Conservation (phyloP, 306 rosid genomes). For the Luffa aegyptiaca region DNA sequence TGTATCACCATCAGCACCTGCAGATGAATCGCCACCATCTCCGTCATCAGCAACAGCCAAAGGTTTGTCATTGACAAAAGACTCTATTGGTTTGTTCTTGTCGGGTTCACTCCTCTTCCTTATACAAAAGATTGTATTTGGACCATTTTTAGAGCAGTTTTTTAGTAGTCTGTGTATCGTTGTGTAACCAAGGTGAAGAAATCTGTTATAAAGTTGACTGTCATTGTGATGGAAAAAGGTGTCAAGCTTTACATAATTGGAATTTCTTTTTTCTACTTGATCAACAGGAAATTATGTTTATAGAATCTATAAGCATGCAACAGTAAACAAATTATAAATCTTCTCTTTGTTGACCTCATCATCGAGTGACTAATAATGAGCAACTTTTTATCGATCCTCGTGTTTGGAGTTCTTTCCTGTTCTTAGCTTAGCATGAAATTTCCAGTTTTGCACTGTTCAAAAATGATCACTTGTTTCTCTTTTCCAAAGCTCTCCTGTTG, state of each 20-base stretch:
- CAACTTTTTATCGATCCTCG: too few relatives aligned
- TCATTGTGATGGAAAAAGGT: not conserved
- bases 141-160: not conserved
- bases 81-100: not conserved
- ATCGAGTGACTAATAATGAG: not conserved
- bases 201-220: not conserved
- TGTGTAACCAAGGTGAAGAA: not conserved
- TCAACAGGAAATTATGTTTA: not conserved
- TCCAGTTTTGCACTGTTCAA: not conserved
- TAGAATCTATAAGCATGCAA: not conserved
- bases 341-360: not conserved
- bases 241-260: not conserved
- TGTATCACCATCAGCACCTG: not conserved
- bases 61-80: too few relatives aligned
- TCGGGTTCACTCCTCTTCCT: not conserved
- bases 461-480: not conserved
- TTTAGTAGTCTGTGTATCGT: not conserved
- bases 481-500: not conserved
- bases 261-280: not conserved
- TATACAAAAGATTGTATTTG: not conserved
- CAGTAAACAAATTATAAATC: not conserved
- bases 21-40: not conserved
- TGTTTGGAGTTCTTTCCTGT: too few relatives aligned
- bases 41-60: not conserved
- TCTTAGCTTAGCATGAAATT: too few relatives aligned